Evolutionary conservation across 192 early-diverging fungal species (phyloP), one percentile per base, ranked within the genome.

Genomic region (Coemansia furcata): DNA sequence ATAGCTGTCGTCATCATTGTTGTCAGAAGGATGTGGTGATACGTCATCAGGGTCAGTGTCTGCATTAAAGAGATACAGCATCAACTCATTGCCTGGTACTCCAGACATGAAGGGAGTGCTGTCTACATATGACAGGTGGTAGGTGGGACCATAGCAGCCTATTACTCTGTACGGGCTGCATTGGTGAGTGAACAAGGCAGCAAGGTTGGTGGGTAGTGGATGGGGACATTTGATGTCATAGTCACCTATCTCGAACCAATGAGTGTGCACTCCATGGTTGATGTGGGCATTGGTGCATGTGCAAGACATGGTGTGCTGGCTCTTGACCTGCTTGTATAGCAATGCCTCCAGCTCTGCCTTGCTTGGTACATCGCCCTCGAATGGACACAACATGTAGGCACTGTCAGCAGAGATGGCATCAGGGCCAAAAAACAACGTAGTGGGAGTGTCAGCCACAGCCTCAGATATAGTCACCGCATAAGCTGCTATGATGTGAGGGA

Each of bases 401-500:
- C 42, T 14, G 3, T 60, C 29, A 17, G 58, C 35, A 2, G 44
- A 8, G 14, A 62, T 10, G 46, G 59, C 60, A 2, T 42, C 11
- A 2, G 33, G 63, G 2, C 65, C 44, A 36, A 60, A 61, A 49
- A 42, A 60, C 3, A 52, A 19, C 7, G 44, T 38, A 3, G 57
- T 42, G 4, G 39, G 71, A 0, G 23, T 61, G 29, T 12, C 32
- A 4, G 37, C 49, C 0, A 47, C 30, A 0, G 60, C n/a, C n/a
- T 63, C 49, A 30, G 65, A n/a, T 0, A n/a, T 65, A 11, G 65
- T 66, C 4, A 67, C 6, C 11, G 74, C 60, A 46, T 76, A 65
- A 0, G 52, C 65, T 0, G 68, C 69, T 7, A 67, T 23, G 8
- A 76, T 71, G 8, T 33, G 59, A 0, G 69, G 68, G 6, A 76